A percentile compares a stretch with the other conserved stretches of the same genome.
phyloP scores from a whole-genome alignment of 2,329 filamentous ascomycete species.

The Cryphonectria radicalis region DNA sequence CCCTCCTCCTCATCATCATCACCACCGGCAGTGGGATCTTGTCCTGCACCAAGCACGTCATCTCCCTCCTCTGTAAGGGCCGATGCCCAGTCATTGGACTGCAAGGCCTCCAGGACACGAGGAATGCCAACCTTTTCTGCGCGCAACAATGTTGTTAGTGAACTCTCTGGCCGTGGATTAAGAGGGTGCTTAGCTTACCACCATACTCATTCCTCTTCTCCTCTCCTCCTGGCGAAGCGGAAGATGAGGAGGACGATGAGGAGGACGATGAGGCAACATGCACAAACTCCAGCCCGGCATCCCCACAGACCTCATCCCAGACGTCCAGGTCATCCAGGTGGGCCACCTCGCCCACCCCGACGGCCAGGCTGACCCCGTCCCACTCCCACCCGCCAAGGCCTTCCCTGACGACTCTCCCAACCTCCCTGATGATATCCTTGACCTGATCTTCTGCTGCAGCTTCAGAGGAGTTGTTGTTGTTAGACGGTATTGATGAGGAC shows the following conservation, averaged over 20 bases:
- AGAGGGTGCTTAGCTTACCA: conserved; percentile 45
- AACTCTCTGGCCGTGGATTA: background rate
- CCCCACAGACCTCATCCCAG: conserved; percentile 65
- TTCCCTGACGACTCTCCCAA: conserved; percentile 59
- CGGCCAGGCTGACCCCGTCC: conserved; percentile 66
- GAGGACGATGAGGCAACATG: conserved; percentile 40
- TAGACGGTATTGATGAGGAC: background rate
- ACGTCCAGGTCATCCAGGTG: conserved; percentile 50
- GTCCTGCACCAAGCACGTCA: conserved; percentile 33
- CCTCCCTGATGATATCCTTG: conserved; percentile 52
- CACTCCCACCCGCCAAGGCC: conserved; percentile 65
- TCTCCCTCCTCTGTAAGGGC: conserved; percentile 37
- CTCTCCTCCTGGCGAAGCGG: conserved; percentile 33
- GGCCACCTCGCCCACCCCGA: conserved; percentile 55
- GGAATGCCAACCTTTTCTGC: conserved; percentile 63
- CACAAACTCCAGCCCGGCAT: conserved; percentile 66
- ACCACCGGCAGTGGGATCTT: conserved; percentile 14
- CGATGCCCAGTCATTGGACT: conserved; percentile 68
- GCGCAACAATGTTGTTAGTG: background rate
- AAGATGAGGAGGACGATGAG: background rate
- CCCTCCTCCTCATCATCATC: conserved; percentile 32
- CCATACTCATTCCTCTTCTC: conserved; percentile 61
- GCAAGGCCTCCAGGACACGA: conserved; percentile 63
- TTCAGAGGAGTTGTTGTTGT: background rate
- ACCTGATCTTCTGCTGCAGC: conserved; percentile 31